Evolutionary conservation across 2,329 filamentous ascomycete genomes (phyloP).

Genomic region (Diaporthe sp.): DNA sequence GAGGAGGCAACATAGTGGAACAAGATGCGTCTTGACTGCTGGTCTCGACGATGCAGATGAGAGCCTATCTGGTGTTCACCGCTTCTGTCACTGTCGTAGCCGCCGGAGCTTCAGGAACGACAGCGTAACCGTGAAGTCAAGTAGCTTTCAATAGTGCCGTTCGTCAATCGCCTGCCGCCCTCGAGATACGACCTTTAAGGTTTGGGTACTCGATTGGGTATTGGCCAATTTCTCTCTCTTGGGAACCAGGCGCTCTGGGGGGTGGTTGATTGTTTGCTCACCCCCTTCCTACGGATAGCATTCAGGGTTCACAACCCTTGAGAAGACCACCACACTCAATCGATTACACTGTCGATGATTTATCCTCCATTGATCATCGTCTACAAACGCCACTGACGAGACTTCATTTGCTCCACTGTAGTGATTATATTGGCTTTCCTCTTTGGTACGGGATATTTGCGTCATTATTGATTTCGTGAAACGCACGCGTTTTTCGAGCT

Average conservation of each 20-base stretch:
- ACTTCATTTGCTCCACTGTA: slow-evolving; percentile 24
- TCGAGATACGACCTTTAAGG: not conserved
- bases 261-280: not conserved
- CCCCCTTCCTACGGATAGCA: not conserved
- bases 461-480: slow-evolving; percentile 12
- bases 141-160: not conserved
- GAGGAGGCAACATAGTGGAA: not conserved
- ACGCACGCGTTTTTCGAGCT: slow-evolving; percentile 6
- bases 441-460: not conserved
- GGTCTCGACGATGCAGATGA: not conserved
- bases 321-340: not conserved
- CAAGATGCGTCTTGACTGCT: not conserved
- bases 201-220: not conserved
- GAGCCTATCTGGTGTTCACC: not conserved
- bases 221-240: not conserved
- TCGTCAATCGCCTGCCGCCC: slow-evolving; percentile 14
- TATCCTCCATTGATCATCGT: slow-evolving; percentile 2
- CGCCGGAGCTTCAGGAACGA: not conserved
- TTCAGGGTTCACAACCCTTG: slow-evolving; percentile 11
- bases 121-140: not conserved
- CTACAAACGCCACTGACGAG: slow-evolving; percentile 21
- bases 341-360: not conserved
- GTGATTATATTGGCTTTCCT: slow-evolving; percentile 15
- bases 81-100: not conserved
- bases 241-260: not conserved